Conservation (phyloP, 371 early-diverging fungal genomes). For the Nematocida displodere region DNA sequence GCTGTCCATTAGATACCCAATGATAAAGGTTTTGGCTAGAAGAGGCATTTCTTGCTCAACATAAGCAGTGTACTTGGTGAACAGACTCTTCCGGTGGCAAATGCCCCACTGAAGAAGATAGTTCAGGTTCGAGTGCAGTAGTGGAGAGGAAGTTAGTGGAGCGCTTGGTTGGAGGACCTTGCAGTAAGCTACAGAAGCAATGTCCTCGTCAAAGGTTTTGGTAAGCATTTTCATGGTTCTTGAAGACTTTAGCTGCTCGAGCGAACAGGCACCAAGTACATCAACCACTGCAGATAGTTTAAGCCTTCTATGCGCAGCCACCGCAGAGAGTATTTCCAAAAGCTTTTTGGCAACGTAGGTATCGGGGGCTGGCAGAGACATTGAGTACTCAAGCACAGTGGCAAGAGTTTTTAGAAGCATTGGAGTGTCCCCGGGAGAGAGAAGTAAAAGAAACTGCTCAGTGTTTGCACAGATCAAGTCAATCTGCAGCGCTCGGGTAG, state of each 20-base stretch:
- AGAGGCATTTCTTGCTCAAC: neutral
- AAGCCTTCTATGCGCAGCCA: too few relatives aligned
- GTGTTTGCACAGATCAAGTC: neutral
- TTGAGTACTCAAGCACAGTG: neutral
- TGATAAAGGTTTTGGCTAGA: neutral
- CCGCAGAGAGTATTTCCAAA: neutral
- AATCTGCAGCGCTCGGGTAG: neutral
- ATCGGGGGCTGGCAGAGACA: neutral
- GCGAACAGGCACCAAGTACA: neutral
- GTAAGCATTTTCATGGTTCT: too few relatives aligned
- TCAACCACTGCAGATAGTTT: neutral
- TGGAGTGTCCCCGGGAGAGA: neutral
- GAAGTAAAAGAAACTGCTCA: neutral
- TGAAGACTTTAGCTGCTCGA: too few relatives aligned
- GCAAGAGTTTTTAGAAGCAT: slow-evolving; percentile 14
- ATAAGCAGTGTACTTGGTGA: neutral
- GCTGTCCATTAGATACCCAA: neutral
- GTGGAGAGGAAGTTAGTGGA: too few relatives aligned
- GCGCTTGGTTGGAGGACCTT: too few relatives aligned
- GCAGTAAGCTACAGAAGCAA: too few relatives aligned
- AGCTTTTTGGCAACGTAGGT: neutral
- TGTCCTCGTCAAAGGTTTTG: too few relatives aligned
- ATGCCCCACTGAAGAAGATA: neutral
- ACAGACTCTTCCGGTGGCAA: neutral
- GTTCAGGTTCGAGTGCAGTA: neutral